Base-by-base conservation (phyloP, 768 basidiomycete species). In the Trametes cinnabarina region DNA sequence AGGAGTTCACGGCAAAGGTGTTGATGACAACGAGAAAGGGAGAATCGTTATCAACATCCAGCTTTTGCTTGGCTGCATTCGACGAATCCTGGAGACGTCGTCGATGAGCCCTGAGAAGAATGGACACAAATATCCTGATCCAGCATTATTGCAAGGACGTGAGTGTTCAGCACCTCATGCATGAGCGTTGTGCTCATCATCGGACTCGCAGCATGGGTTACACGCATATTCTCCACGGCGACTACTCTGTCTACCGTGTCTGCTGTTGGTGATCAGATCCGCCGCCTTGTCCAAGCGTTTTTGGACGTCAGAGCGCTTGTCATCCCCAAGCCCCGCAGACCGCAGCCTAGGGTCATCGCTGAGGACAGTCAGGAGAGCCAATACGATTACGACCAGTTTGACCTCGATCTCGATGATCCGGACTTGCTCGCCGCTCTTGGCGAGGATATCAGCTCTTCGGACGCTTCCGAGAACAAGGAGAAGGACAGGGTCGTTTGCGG, bases 351-450 rank as follows among this genome's bases (percentile, higher is more conserved):
- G 6, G 57, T 67, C 4, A 59, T 69, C 14, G 8, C 54, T 12
- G 68, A 67, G 17, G 81, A 81, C 35, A 79, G 78, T 42, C 82
- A 83, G 65, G 91, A 92, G 59, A 92, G 87, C 61, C 90, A 94
- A 66, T 90, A 92, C 55, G 84, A 87, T 51, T 93, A 84, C 61
- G 83, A 79, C 15, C 73, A 75, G 42, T 66, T 86, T 39, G 80
- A 83, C 58, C 72, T 87, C 46, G 83, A 87, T 53, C 75, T 85
- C 22, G 73, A 81, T 51, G 88, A 91, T 63, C 85, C 84, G 20
- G 78, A 76, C 15, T 68, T 89, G 1, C 65, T 80, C 17, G 84
- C 82, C 26, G 76, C 84, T 7, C 75, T 89, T 7, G 81, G 77
- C 17, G 74, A 71, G 10, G 72, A 68, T 14, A 69, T 57, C 2